Conservation (phyloP, 73 alveolate species). For the Paramecium pentaurelia region DNA sequence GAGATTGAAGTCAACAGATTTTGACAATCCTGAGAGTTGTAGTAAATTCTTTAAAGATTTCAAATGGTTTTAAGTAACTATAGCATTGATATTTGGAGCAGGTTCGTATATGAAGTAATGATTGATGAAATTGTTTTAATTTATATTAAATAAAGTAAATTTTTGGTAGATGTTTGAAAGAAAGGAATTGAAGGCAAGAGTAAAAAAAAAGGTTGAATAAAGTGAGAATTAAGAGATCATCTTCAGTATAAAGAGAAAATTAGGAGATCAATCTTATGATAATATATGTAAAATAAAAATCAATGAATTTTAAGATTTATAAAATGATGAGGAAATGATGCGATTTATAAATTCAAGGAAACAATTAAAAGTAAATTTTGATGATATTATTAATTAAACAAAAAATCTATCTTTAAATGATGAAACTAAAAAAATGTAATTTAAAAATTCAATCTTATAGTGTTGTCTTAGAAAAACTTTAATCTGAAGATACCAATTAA, state of each 20-base stretch:
- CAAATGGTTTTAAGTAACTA: neutral
- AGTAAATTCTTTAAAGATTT: neutral
- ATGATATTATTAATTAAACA: neutral
- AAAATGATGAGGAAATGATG: neutral
- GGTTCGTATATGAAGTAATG: constrained; percentile 22
- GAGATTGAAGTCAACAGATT: neutral
- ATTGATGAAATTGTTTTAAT: neutral
- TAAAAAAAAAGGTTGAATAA: neutral
- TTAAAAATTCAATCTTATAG: neutral
- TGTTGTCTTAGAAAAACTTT: neutral
- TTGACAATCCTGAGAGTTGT: constrained; percentile 21
- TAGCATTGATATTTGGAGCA: neutral
- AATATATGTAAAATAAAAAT: neutral
- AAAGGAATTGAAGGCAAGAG: neutral
- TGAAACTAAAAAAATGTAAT: neutral
- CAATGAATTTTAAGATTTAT: neutral
- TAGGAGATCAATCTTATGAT: neutral
- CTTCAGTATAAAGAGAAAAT: neutral
- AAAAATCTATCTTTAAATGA: neutral
- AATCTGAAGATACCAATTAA: neutral
- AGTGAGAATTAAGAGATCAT: neutral
- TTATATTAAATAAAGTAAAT: constrained; percentile 4
- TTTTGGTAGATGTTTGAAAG: neutral
- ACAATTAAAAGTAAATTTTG: neutral
- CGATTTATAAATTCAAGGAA: neutral